A percentile compares a stretch with the other conserved stretches of the same genome.
Conservation (phyloP, 192 early-diverging fungal species). For the Obelidium mucronatum region DNA sequence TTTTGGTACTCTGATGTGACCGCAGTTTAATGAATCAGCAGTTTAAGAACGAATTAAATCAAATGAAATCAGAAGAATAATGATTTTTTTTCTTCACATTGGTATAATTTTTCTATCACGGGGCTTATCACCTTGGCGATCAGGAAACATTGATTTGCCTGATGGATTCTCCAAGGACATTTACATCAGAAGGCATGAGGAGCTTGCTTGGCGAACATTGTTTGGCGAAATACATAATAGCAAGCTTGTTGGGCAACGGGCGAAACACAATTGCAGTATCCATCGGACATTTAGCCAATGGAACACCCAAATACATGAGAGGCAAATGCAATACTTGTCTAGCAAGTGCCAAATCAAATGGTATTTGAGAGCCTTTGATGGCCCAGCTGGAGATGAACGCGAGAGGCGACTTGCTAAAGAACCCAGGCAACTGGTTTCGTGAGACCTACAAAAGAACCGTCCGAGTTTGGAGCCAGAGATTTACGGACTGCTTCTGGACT, state of each 20-base stretch:
- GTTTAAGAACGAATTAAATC: too few species aligned
- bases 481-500: neutral
- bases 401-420: neutral
- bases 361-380: neutral
- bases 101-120: too few species aligned
- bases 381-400: constrained; percentile 1
- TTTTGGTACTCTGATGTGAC: too few species aligned
- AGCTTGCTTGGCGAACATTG: neutral
- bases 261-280: neutral
- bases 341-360: neutral
- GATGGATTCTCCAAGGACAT: too few species aligned
- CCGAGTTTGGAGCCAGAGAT: neutral
- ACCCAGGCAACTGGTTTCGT: neutral
- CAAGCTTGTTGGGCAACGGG: neutral
- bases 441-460: neutral
- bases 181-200: too few species aligned
- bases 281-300: neutral
- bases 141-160: too few species aligned
- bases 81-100: too few species aligned
- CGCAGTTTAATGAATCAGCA: too few species aligned
- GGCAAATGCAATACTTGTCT: neutral
- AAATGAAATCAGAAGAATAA: too few species aligned
- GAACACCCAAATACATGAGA: neutral
- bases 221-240: neutral
- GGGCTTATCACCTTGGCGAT: too few species aligned